phyloP scores from a whole-genome alignment of 257 asterid species.

The Oldenlandia corymbosa region DNA sequence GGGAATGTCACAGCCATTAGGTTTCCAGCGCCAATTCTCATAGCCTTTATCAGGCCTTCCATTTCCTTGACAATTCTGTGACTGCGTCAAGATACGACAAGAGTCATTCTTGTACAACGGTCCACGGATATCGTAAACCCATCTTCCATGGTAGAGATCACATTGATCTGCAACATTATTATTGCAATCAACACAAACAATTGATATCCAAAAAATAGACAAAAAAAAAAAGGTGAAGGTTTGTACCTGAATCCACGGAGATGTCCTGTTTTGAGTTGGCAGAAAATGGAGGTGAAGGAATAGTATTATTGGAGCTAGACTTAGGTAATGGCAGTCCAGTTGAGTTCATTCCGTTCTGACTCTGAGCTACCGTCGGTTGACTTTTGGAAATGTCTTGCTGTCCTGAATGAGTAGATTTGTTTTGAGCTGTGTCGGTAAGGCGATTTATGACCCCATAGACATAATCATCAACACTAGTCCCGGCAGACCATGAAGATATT shows the following conservation, averaged over 20 bases:
- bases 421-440: constrained; percentile 17
- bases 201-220: too few species aligned
- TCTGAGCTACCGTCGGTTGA: neutral
- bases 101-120: constrained; percentile 75
- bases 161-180: constrained; percentile 77
- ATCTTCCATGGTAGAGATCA: constrained; percentile 72
- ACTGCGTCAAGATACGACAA: constrained; percentile 81
- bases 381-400: constrained; percentile 1
- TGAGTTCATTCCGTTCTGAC: neutral
- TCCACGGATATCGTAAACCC: constrained; percentile 66
- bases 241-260: constrained; percentile 46
- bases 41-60: constrained; percentile 94
- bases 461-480: constrained; percentile 45
- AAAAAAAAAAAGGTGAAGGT: neutral
- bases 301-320: neutral
- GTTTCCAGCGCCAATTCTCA: constrained; percentile 96
- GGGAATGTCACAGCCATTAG: constrained; percentile 70
- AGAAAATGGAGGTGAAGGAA: neutral
- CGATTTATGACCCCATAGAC: constrained; percentile 37
- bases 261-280: constrained; percentile 23
- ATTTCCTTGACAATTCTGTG: constrained; percentile 95
- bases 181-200: neutral
- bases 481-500: constrained; percentile 59
- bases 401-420: constrained; percentile 17
- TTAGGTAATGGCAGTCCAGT: neutral